Evolutionary conservation across 352 stramenopile genomes (phyloP), one percentile per base, ranked within the genome.

Genomic region (Globisporangium nunn): DNA sequence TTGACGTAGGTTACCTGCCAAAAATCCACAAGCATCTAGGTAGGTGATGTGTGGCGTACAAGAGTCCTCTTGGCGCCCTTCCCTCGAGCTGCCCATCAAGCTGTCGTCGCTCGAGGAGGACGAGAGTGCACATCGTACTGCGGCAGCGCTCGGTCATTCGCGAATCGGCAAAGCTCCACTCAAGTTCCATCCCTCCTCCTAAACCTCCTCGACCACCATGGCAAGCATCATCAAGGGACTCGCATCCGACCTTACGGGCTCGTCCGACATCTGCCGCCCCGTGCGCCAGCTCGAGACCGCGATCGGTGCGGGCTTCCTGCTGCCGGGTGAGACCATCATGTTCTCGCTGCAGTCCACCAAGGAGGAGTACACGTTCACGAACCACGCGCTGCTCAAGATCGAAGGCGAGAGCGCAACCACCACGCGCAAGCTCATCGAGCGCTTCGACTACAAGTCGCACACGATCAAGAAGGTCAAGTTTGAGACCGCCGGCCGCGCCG

Each of bases 311-410:
- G 37, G 62, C 35, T 86, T 77, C 49, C 29, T 84, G 17, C 56
- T 81, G 7, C 70, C 70, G 8, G 61, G 56, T 11, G 74, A 87
- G 55, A 52, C 57, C 10, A 64, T 85, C 17, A 37, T 87, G 58
- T 85, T 85, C 56, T 68, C 74, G 37, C 81, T 84, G 41, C 62
- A 77, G 58, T 87, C 76, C 29, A 54, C 52, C 39, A 85, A 87
- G 40, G 74, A 84, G 41, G 76, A 87, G 58, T 87, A 71, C 55
- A 57, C 70, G 45, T 87, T 87, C 63, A 85, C 76, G 2, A 82
- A 87, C 47, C 69, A 85, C 53, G 75, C 75, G 30, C 33, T 86
- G 45, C 68, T 86, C 33, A 61, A 67, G 43, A 64, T 66, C 6
- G 4, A 68, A 10, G 74, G 75, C 15, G 65, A 71, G 43, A 75